Evolutionary conservation across 805 yeast species (phyloP).

Genomic region (Yarrowia yakushimensis): DNA sequence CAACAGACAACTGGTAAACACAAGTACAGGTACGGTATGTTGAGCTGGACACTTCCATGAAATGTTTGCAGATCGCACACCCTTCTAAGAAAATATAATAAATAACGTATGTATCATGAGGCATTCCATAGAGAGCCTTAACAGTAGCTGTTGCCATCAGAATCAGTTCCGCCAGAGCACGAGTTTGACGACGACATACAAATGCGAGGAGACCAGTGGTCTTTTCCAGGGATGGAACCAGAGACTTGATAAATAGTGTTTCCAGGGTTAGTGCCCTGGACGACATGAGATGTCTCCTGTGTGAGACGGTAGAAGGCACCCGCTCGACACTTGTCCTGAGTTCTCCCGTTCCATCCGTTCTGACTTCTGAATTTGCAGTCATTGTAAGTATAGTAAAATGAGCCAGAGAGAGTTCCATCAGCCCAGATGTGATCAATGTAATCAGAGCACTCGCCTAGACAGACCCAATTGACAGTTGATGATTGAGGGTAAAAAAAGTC

Average conservation of each 20-base stretch:
- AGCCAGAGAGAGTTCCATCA: conserved; percentile 72
- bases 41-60: too few species aligned
- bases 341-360: conserved; percentile 15
- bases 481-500: conserved; percentile 10
- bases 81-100: background rate
- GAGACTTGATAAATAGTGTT: conserved; percentile 7
- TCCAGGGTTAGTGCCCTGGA: conserved; percentile 2
- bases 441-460: conserved; percentile 52
- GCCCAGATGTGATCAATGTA: conserved; percentile 42
- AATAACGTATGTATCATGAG: background rate
- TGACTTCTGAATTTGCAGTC: conserved; percentile 14
- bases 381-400: conserved; percentile 47
- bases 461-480: conserved; percentile 59
- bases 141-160: conserved; percentile 7
- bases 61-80: too few species aligned
- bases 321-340: conserved; percentile 11
- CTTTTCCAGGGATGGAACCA: background rate
- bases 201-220: conserved; percentile 17
- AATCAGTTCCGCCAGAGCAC: background rate
- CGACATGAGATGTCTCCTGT: conserved; percentile 2
- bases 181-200: conserved; percentile 13
- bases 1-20: too few species aligned
- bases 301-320: conserved; percentile 3
- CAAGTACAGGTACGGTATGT: too few species aligned
- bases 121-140: background rate